phyloP scores from a whole-genome alignment of 768 basidiomycete species.

The Chiua virens region DNA sequence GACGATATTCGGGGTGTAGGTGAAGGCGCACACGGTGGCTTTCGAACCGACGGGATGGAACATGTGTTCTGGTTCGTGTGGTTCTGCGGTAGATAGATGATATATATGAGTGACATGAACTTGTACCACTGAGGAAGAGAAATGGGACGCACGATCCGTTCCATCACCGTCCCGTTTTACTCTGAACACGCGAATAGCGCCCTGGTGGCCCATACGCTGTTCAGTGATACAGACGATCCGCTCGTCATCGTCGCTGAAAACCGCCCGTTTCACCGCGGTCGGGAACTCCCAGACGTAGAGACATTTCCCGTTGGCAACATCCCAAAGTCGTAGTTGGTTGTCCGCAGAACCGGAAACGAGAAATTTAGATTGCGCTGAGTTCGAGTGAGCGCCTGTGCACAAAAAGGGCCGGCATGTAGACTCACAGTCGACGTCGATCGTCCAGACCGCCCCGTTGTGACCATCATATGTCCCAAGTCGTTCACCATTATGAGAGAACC shows the following conservation, averaged over 20 bases:
- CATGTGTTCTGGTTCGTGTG: slow-evolving; percentile 67
- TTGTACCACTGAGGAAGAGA: not conserved
- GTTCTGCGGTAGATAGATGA: slow-evolving; percentile 48
- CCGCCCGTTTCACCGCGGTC: slow-evolving; percentile 94
- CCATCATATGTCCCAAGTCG: slow-evolving; percentile 95
- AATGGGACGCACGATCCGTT: slow-evolving; percentile 62
- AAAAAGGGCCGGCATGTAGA: slow-evolving; percentile 9
- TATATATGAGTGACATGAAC: not conserved
- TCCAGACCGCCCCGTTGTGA: slow-evolving; percentile 96
- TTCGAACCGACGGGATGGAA: slow-evolving; percentile 93
- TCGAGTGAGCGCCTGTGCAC: not conserved
- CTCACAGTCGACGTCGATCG: slow-evolving; percentile 93
- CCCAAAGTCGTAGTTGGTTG: slow-evolving; percentile 90
- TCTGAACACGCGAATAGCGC: slow-evolving; percentile 87
- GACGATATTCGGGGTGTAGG: slow-evolving; percentile 71
- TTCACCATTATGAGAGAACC: slow-evolving; percentile 98
- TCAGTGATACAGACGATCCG: slow-evolving; percentile 93
- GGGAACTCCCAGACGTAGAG: slow-evolving; percentile 97
- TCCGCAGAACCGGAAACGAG: slow-evolving; percentile 93
- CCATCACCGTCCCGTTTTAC: slow-evolving; percentile 84
- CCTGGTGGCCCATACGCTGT: slow-evolving; percentile 92
- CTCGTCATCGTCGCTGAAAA: slow-evolving; percentile 83
- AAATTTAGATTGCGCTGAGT: slow-evolving; percentile 74
- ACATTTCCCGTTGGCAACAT: slow-evolving; percentile 86
- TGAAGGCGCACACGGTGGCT: slow-evolving; percentile 95